Conservation (phyloP, 306 rosid genomes). For the Oemleria cerasiformis region DNA sequence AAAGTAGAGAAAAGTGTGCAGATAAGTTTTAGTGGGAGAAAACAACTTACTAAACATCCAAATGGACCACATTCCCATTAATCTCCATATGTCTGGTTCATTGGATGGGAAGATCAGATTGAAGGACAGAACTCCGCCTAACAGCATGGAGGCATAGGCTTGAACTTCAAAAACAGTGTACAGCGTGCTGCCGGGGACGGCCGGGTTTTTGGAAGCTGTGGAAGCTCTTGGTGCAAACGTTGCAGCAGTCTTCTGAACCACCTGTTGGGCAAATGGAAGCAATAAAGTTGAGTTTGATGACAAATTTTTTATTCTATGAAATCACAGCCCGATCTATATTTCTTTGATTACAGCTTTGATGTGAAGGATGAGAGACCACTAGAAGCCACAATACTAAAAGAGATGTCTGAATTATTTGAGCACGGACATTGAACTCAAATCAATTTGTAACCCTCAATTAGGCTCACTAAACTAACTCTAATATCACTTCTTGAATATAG, state of each 20-base stretch:
- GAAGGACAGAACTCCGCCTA: constrained; percentile 88
- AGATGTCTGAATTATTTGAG: too few relatives aligned
- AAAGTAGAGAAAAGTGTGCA: background rate
- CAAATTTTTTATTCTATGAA: too few relatives aligned
- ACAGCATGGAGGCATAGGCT: constrained; percentile 77
- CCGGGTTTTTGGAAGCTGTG: constrained; percentile 83
- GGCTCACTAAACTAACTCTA: background rate
- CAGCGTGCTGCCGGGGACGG: constrained; percentile 75
- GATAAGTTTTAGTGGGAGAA: background rate
- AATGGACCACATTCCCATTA: constrained; percentile 99
- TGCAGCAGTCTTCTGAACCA: constrained; percentile 93
- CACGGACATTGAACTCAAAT: background rate
- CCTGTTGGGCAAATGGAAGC: constrained; percentile 38
- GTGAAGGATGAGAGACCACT: too few relatives aligned
- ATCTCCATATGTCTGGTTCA: constrained; percentile 93
- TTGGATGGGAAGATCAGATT: constrained; percentile 89
- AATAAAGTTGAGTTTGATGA: background rate
- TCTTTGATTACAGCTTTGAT: background rate
- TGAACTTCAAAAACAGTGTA: constrained; percentile 94
- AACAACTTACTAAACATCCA: constrained; percentile 93
- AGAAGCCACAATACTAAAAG: too few relatives aligned
- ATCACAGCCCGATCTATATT: background rate
- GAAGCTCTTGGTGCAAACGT: constrained; percentile 99
- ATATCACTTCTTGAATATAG: background rate
- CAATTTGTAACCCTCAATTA: background rate